phyloP scores from a whole-genome alignment of 257 asterid genomes.

The Jasminum sambac region DNA sequence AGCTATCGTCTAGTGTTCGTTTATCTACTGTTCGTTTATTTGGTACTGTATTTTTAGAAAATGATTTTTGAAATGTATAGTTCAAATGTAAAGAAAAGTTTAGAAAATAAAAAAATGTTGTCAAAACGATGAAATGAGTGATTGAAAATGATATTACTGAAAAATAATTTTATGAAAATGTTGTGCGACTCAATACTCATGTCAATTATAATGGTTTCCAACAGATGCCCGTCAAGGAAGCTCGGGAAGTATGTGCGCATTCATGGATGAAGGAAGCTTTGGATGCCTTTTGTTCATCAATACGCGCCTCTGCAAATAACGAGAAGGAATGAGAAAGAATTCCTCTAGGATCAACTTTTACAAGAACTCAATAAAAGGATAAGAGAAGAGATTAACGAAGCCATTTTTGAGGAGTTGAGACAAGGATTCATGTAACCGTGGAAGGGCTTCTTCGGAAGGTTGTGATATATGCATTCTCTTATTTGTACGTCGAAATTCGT shows the following conservation, averaged over 20 bases:
- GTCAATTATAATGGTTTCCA: constrained; percentile 6
- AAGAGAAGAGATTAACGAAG: constrained; percentile 24
- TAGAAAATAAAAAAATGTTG: too few species aligned
- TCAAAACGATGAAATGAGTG: too few species aligned
- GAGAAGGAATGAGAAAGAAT: constrained; percentile 45
- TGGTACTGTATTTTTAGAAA: too few species aligned
- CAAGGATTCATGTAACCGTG: constrained; percentile 2
- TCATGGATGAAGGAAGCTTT: constrained; percentile 94
- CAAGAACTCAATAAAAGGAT: constrained; percentile 34
- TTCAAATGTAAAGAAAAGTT: too few species aligned
- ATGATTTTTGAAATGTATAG: too few species aligned
- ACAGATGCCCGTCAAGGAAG: constrained; percentile 78
- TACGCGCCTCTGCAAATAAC: constrained; percentile 28
- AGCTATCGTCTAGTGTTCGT: neutral
- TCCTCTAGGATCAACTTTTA: constrained; percentile 6
- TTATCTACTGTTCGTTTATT: too few species aligned
- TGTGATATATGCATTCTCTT: constrained; percentile 17
- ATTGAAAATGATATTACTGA: too few species aligned
- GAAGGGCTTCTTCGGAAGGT: constrained; percentile 17
- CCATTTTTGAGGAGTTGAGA: neutral
- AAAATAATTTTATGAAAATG: neutral
- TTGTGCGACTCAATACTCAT: constrained; percentile 26
- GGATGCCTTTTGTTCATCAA: constrained; percentile 49
- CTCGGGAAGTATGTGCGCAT: constrained; percentile 62
- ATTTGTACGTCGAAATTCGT: constrained; percentile 30